phyloP scores from a whole-genome alignment of 176 grass and related monocot genomes.

The Paspalum notatum region DNA sequence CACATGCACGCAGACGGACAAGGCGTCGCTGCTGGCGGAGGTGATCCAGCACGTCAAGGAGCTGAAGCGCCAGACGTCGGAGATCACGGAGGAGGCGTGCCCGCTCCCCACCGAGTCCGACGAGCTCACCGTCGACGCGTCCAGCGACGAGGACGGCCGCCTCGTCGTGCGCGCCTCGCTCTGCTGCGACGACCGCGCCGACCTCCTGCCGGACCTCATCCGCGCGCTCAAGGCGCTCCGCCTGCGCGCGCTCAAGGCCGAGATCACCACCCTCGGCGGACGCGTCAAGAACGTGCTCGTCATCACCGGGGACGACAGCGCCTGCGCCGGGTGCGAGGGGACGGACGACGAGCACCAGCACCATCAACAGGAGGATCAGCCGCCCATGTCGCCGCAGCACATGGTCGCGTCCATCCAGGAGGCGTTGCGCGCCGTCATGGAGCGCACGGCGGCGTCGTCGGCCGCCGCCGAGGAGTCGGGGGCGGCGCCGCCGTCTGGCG shows the following conservation, averaged over 20 bases:
- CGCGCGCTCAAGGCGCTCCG: slow-evolving; percentile 81
- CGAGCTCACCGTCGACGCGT: slow-evolving; percentile 87
- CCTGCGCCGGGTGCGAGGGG: neutral
- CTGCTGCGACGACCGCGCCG: slow-evolving; percentile 96
- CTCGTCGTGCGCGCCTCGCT: slow-evolving; percentile 77
- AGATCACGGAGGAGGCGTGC: slow-evolving; percentile 80
- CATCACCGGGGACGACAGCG: slow-evolving; percentile 63
- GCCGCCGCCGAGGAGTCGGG: slow-evolving; percentile 57
- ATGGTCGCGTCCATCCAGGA: slow-evolving; percentile 84
- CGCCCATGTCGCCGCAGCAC: slow-evolving; percentile 64
- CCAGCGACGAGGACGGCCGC: slow-evolving; percentile 79
- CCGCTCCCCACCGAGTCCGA: slow-evolving; percentile 85
- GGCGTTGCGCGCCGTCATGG: slow-evolving; percentile 83
- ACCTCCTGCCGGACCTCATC: slow-evolving; percentile 95
- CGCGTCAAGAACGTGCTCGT: slow-evolving; percentile 92
- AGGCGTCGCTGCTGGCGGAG: slow-evolving; percentile 95
- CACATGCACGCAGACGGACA: slow-evolving; percentile 70
- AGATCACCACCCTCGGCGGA: slow-evolving; percentile 92
- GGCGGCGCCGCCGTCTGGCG: slow-evolving; percentile 4
- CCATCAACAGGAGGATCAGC: slow-evolving; percentile 11
- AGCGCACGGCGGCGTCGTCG: slow-evolving; percentile 48
- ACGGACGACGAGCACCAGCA: slow-evolving; percentile 23
- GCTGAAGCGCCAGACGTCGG: slow-evolving; percentile 91
- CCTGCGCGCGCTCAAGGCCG: slow-evolving; percentile 88
- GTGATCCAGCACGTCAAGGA: slow-evolving; percentile 98